Percentiles rank a stretch among this genome's conserved stretches.
Evolutionary conservation across 331 rosid species (phyloP).

Genomic region (Stylosanthes scabra): DNA sequence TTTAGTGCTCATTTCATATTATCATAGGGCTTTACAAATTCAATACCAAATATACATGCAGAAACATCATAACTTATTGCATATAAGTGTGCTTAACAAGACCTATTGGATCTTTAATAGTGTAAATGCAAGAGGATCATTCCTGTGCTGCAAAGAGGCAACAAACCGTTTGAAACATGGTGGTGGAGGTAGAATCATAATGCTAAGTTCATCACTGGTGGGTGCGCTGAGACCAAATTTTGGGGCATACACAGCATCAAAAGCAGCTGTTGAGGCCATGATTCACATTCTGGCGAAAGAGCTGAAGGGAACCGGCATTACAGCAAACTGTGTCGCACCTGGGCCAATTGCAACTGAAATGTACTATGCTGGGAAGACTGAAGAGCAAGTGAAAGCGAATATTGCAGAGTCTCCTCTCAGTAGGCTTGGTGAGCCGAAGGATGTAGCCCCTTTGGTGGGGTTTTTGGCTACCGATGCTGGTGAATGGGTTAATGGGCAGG

Average conservation of each 20-base stretch:
- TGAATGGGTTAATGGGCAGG: constrained; percentile 64
- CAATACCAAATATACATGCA: neutral
- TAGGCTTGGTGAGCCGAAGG: constrained; percentile 48
- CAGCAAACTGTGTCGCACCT: constrained; percentile 44
- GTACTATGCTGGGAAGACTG: constrained; percentile 32
- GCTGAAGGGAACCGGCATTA: constrained; percentile 46
- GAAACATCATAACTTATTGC: neutral
- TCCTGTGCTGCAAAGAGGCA: constrained; percentile 45
- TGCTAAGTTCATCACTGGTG: constrained; percentile 33
- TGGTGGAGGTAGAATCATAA: constrained; percentile 48
- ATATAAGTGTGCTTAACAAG: neutral
- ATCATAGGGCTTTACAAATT: neutral
- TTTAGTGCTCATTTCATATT: neutral
- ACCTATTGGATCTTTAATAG: constrained; percentile 1
- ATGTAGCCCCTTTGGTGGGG: constrained; percentile 46
- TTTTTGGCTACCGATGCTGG: constrained; percentile 54
- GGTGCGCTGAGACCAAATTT: constrained; percentile 3
- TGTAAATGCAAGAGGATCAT: constrained; percentile 45
- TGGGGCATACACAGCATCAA: constrained; percentile 40
- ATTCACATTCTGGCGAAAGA: constrained; percentile 41
- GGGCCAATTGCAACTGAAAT: constrained; percentile 41
- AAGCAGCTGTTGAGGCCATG: constrained; percentile 47
- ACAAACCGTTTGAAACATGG: constrained; percentile 45
- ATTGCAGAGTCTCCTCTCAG: constrained; percentile 30
- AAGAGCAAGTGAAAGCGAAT: constrained; percentile 29